Evolutionary conservation across 1,284 basidiomycete species (phyloP).

Genomic region (Irpex sp.): DNA sequence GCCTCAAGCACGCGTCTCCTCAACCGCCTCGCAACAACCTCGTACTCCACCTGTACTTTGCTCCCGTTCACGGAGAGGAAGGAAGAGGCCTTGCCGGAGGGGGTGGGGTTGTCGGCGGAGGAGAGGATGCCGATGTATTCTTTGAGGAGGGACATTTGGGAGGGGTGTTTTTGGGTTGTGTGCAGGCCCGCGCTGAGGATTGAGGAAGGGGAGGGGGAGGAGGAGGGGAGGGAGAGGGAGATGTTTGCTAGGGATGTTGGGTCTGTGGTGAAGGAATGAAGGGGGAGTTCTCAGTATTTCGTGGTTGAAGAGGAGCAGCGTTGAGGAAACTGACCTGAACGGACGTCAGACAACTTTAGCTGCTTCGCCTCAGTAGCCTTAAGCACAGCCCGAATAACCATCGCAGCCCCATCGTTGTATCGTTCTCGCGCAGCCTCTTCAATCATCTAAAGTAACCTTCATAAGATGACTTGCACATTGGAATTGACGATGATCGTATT

Average conservation of each 20-base stretch:
- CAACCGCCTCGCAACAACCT: slow-evolving; percentile 69
- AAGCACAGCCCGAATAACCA: slow-evolving; percentile 69
- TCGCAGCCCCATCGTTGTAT: slow-evolving; percentile 72
- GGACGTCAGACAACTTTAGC: slow-evolving; percentile 52
- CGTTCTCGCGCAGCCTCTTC: slow-evolving; percentile 72
- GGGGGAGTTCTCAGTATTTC: no score
- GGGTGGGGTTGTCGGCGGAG: slow-evolving; percentile 76
- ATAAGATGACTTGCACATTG: no score
- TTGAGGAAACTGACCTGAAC: slow-evolving; percentile 70
- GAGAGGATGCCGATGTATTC: slow-evolving; percentile 78
- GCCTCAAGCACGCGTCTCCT: slow-evolving; percentile 76
- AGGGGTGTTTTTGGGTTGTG: slow-evolving; percentile 42
- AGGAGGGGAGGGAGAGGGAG: slow-evolving; percentile 46
- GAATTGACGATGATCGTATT: no score
- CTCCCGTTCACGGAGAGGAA: slow-evolving; percentile 70
- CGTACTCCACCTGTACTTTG: slow-evolving; percentile 81
- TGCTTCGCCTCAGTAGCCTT: slow-evolving; percentile 68
- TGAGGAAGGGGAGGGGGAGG: no score
- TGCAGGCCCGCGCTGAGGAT: no score
- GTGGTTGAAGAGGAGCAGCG: no score
- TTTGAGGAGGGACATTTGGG: slow-evolving; percentile 58
- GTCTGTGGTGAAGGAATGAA: slow-evolving; percentile 39
- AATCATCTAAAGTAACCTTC: slow-evolving; percentile 52
- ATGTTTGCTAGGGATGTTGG: slow-evolving; percentile 62
- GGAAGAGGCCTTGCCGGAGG: slow-evolving; percentile 58